phyloP scores from a whole-genome alignment of 2,329 filamentous ascomycete genomes.

The Ophiocordyceps camponoti-saundersi region DNA sequence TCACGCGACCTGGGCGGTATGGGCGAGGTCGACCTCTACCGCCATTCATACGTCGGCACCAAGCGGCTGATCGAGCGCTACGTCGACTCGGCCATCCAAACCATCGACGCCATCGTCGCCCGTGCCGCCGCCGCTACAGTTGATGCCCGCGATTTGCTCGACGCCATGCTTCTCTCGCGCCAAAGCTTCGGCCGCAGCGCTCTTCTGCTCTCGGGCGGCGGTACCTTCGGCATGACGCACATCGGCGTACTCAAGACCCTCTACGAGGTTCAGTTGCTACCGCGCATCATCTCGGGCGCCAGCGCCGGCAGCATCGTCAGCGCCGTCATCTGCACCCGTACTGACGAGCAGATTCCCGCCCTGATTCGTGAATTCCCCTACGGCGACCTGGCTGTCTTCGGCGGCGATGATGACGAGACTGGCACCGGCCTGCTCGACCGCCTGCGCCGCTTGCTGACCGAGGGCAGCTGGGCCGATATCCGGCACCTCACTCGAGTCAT shows the following conservation, averaged over 20 bases:
- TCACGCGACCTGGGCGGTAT: conserved; percentile 73
- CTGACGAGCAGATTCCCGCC: conserved; percentile 59
- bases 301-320: conserved; percentile 80
- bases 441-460: conserved; percentile 57
- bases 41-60: conserved; percentile 70
- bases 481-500: conserved; percentile 67
- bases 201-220: conserved; percentile 67
- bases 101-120: conserved; percentile 56
- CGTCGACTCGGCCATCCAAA: conserved; percentile 60
- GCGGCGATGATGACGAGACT: conserved; percentile 31
- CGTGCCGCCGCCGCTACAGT: conserved; percentile 33
- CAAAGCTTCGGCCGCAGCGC: conserved; percentile 78
- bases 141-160: conserved; percentile 42
- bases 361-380: conserved; percentile 56
- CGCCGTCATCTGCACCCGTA: conserved; percentile 60
- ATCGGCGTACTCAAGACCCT: conserved; percentile 74
- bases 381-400: conserved; percentile 70
- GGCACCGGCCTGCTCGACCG: conserved; percentile 49
- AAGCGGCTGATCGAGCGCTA: conserved; percentile 79
- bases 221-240: conserved; percentile 84
- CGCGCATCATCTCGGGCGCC: conserved; percentile 73
- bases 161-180: conserved; percentile 53
- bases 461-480: conserved; percentile 74
- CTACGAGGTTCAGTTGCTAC: conserved; percentile 57
- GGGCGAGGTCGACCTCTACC: conserved; percentile 68